Conservation (phyloP, 192 early-diverging fungal genomes). For the Backusella australiensis region DNA sequence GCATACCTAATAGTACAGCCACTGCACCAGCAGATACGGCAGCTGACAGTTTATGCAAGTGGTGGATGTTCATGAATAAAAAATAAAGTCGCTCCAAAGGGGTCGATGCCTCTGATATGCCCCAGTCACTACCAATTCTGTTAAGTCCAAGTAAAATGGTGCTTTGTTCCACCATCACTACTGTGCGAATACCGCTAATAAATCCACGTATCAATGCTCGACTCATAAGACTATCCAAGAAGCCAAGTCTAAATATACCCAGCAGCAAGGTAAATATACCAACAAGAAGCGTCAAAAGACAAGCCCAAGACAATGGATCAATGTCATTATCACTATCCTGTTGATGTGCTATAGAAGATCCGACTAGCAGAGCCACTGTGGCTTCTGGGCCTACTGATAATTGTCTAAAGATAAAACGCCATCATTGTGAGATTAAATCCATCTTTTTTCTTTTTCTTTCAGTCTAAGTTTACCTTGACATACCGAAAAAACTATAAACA, state of each 20-base stretch:
- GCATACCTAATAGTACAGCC: conserved; percentile 59
- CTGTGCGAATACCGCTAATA: conserved; percentile 88
- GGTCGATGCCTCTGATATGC: conserved; percentile 65
- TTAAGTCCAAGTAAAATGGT: conserved; percentile 70
- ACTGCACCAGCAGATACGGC: conserved; percentile 67
- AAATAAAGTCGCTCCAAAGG: conserved; percentile 75
- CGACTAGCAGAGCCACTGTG: conserved; percentile 19
- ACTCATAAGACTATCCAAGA: conserved; percentile 92
- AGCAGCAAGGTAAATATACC: conserved; percentile 89
- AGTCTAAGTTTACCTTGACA: conserved; percentile 65
- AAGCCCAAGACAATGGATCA: conserved; percentile 61
- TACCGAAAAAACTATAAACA: conserved; percentile 88
- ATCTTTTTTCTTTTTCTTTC: neutral
- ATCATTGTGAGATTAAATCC: too few relatives aligned
- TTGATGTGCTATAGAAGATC: conserved; percentile 22
- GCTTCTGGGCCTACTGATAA: conserved; percentile 92
- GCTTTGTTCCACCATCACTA: conserved; percentile 87
- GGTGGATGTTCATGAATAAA: conserved; percentile 59
- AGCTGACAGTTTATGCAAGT: conserved; percentile 68
- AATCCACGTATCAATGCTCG: conserved; percentile 95
- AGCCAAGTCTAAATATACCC: conserved; percentile 94
- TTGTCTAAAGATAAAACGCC: conserved; percentile 52
- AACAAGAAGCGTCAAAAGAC: conserved; percentile 74
- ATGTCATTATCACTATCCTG: conserved; percentile 33
- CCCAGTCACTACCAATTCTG: conserved; percentile 31